Base-by-base conservation (phyloP, 2,329 filamentous ascomycete species). In the Hymenoscyphus infarciens region DNA sequence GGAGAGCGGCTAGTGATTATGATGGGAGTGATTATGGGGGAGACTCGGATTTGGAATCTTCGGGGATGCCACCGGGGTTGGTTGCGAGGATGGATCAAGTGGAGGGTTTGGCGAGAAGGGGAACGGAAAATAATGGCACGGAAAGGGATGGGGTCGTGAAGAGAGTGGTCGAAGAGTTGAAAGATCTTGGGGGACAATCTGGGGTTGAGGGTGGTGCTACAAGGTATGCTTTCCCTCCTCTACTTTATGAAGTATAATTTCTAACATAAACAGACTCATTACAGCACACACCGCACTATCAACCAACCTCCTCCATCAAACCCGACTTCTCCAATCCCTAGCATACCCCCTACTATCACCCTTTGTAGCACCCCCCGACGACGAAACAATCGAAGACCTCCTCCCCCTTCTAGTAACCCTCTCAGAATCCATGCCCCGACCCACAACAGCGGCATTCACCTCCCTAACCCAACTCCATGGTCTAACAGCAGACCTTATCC, bases 21-120 rank as follows among this genome's bases (percentile, higher is more conserved):
- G 88, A 91, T 71, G 88, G 88, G 7, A 90, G 87, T 68, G 87
- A 91, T 72, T 91, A 90, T 72, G 88, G 88, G 5, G 89, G 85
- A 1, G 87, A 90, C 67, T 87, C 86, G 2, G 88, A 91, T 71
- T 77, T 91, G 19, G 88, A 91, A 38, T 81, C 83, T 11, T 80
- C 86, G n/a, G 87, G 86, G 22, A 87, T 92, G 72, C 84, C 87
- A 7, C 81, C 84, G 0, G 86, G 83, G 27, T 76, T 92, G 56
- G 83, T 91, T 60, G 82, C 86, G 49, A 86, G 85, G 74, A 90
- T 92, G 71, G 87, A 89, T 68, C 87, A 86, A 29, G 83, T 92
- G 54, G 89, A 92, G 74, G 86, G 86, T 61, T 76, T 92, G 61
- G 89, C 86, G 69, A 79, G 88, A 73, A 78, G 85, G 65, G 85